Evolutionary conservation across 2,329 filamentous ascomycete species (phyloP).

Genomic region (Aspergillus sp.): DNA sequence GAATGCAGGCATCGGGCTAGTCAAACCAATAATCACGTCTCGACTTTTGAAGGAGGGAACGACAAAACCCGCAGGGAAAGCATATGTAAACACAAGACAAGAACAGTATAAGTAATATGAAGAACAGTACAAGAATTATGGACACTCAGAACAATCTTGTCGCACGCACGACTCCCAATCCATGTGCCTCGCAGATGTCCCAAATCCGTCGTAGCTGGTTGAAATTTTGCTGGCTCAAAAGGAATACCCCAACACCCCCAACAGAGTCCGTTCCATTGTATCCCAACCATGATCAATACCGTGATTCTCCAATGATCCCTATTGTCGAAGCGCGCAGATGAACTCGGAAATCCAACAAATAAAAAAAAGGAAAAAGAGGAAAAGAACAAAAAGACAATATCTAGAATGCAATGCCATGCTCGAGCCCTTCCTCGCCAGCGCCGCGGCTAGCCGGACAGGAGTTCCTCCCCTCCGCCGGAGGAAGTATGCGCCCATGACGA

Average conservation of each 20-base stretch:
- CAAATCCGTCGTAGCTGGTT: conserved; percentile 28
- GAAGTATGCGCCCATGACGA: conserved; percentile 11
- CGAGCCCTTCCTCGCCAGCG: conserved; percentile 9
- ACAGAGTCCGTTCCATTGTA: conserved; percentile 42
- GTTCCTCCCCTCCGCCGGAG: neutral
- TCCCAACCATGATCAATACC: conserved; percentile 44
- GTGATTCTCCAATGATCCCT: conserved; percentile 43
- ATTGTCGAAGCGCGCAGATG: conserved; percentile 37
- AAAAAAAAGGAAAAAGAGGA: conserved; percentile 27
- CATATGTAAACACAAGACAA: conserved; percentile 3
- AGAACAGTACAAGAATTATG: conserved; percentile 27
- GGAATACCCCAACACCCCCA: conserved; percentile 44
- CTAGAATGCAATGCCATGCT: conserved; percentile 29
- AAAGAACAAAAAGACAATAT: conserved; percentile 24
- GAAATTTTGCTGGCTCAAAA: conserved; percentile 36
- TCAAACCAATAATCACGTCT: conserved; percentile 10
- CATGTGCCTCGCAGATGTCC: conserved; percentile 28
- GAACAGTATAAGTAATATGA: conserved; percentile 14
- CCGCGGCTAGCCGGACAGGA: neutral
- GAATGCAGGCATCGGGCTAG: neutral
- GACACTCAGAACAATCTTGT: conserved; percentile 35
- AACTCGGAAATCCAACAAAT: conserved; percentile 24
- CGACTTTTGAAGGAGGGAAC: conserved; percentile 14
- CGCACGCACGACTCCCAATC: conserved; percentile 36
- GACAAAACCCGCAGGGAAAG: conserved; percentile 2